These are phyloP conservation scores for Ananas comosus DNA, from an alignment of 176 grass and related monocot species.

Conservation along the genomic window DNA sequence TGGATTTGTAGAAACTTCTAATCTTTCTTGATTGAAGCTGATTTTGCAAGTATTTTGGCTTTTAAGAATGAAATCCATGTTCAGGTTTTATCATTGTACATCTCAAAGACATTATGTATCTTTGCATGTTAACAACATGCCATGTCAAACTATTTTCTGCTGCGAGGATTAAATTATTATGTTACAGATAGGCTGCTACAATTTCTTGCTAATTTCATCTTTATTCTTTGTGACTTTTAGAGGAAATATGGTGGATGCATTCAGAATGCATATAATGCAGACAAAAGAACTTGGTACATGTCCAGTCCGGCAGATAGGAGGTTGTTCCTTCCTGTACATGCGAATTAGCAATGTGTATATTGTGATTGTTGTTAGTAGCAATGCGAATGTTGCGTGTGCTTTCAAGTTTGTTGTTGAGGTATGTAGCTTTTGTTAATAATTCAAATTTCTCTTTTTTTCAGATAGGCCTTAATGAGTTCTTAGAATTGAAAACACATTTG, in stretches of 20 bases:
- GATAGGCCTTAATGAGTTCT: background rate
- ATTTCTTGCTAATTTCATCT: background rate
- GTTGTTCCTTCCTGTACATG: slow-evolving; percentile 93
- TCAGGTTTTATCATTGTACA: background rate
- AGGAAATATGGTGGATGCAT: slow-evolving; percentile 95
- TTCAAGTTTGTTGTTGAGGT: slow-evolving; percentile 98
- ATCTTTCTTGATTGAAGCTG: background rate
- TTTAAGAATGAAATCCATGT: background rate
- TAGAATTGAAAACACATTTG: background rate
- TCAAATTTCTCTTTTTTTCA: background rate
- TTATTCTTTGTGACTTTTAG: slow-evolving; percentile 33
- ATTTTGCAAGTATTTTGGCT: background rate
- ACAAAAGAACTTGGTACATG: slow-evolving; percentile 92
- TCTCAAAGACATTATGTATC: no score
- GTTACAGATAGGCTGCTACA: background rate
- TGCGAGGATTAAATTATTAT: no score
- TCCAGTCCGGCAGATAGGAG: slow-evolving; percentile 84
- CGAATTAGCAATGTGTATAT: slow-evolving; percentile 96
- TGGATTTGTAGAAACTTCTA: no score
- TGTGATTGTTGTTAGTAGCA: slow-evolving; percentile 87
- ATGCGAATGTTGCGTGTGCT: slow-evolving; percentile 84
- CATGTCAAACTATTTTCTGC: no score
- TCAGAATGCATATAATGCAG: slow-evolving; percentile 96
- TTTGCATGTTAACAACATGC: no score
- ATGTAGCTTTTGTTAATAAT: slow-evolving; percentile 8